Conservation (phyloP, 108 stramenopile species). For the Conticribra weissflogii region DNA sequence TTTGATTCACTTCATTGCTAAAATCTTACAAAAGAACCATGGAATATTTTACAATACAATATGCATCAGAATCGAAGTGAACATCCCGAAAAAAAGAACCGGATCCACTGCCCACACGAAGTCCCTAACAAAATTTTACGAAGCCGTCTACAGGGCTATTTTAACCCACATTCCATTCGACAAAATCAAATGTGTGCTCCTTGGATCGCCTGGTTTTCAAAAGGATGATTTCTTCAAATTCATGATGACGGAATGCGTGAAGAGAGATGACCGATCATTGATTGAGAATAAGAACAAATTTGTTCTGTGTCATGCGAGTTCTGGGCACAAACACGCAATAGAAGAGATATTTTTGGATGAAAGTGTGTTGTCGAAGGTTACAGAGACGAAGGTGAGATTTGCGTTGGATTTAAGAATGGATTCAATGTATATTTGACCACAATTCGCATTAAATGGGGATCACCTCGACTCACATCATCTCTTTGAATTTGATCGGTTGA, state of each 20-base stretch:
- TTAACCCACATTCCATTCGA: slow-evolving; percentile 86
- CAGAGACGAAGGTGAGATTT: slow-evolving; percentile 76
- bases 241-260: slow-evolving; percentile 69
- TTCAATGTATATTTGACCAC: too few relatives aligned
- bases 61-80: slow-evolving; percentile 87
- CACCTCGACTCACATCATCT: too few relatives aligned
- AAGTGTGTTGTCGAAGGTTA: slow-evolving; percentile 74
- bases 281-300: slow-evolving; percentile 94
- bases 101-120: slow-evolving; percentile 86
- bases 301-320: slow-evolving; percentile 89
- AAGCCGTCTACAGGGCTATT: slow-evolving; percentile 93
- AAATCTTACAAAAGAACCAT: too few relatives aligned
- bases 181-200: slow-evolving; percentile 85
- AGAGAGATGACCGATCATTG: slow-evolving; percentile 79
- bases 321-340: slow-evolving; percentile 95
- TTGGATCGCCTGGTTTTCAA: slow-evolving; percentile 94
- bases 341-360: slow-evolving; percentile 93
- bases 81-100: slow-evolving; percentile 93
- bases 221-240: slow-evolving; percentile 95
- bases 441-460: too few relatives aligned
- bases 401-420: not conserved
- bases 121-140: slow-evolving; percentile 88
- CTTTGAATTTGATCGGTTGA: not conserved
- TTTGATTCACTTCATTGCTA: too few relatives aligned
- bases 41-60: not conserved